Evolutionary conservation across 129 eudicot species (phyloP).

Genomic region (Chrysanthemum lavandulifolium): DNA sequence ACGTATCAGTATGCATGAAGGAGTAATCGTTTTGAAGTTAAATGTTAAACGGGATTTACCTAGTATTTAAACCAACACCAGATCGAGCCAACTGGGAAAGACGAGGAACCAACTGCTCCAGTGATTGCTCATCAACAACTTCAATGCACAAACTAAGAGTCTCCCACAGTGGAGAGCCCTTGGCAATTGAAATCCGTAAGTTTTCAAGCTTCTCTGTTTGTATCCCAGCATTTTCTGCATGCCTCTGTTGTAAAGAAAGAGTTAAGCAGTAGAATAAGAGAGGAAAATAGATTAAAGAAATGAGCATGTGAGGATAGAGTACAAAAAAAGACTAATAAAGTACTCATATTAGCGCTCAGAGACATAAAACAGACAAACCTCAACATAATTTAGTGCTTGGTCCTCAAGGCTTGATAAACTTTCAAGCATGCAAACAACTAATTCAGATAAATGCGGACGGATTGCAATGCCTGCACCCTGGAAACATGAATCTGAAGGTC

Average conservation of each 20-base stretch:
- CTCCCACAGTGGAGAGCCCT: conserved; percentile 98
- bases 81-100: conserved; percentile 86
- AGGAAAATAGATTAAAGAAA: not conserved
- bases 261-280: not conserved
- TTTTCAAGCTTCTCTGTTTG: conserved; percentile 95
- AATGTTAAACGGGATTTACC: conserved; percentile 38
- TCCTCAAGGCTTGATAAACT: conserved; percentile 98
- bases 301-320: not conserved
- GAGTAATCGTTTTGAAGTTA: not conserved
- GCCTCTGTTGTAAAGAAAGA: conserved; percentile 48
- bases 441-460: conserved; percentile 88
- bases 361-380: conserved; percentile 50
- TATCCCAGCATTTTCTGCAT: conserved; percentile 91
- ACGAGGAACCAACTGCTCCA: conserved; percentile 87
- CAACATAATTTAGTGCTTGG: conserved; percentile 93
- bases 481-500: conserved; percentile 18
- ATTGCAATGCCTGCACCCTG: conserved; percentile 95
- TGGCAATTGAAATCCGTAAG: conserved; percentile 86
- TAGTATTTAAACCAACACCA: conserved; percentile 95
- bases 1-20: not conserved
- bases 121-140: conserved; percentile 69
- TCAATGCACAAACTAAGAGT: conserved; percentile 85
- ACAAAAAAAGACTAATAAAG: conserved; percentile 10
- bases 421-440: conserved; percentile 97
- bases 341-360: conserved; percentile 5